Percentiles rank a stretch among this genome's conserved stretches.
Evolutionary conservation across 1,284 basidiomycete species (phyloP).

Genomic region (Amylostereum chailletii): DNA sequence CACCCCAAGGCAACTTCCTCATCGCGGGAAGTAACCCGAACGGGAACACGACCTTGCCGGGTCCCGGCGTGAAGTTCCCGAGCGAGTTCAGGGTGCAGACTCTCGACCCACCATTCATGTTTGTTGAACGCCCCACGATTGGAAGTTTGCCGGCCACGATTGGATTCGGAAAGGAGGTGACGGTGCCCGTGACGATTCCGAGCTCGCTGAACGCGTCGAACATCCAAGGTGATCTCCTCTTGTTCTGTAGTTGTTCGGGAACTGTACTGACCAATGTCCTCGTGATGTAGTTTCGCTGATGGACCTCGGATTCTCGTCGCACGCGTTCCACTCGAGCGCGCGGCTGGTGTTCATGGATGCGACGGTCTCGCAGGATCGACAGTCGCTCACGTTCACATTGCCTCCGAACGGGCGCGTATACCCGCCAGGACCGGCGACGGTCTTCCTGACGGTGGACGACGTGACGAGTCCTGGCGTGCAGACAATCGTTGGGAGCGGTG

Average conservation of each 20-base stretch:
- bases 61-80: slow-evolving; percentile 15
- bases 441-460: slow-evolving; percentile 39
- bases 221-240: slow-evolving; percentile 17
- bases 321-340: slow-evolving; percentile 35
- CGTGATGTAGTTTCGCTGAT: slow-evolving; percentile 28
- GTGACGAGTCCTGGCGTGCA: slow-evolving; percentile 35
- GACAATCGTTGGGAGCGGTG: slow-evolving; percentile 37
- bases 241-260: background rate
- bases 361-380: slow-evolving; percentile 23
- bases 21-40: slow-evolving; percentile 46
- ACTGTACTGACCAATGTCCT: background rate
- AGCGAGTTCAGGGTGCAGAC: slow-evolving; percentile 43
- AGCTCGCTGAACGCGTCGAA: slow-evolving; percentile 12
- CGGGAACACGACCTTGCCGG: slow-evolving; percentile 20
- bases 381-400: slow-evolving; percentile 29
- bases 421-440: slow-evolving; percentile 41
- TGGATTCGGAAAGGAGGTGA: slow-evolving; percentile 29
- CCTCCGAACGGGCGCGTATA: slow-evolving; percentile 38
- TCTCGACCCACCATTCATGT: slow-evolving; percentile 37
- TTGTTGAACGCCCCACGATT: slow-evolving; percentile 26
- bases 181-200: slow-evolving; percentile 26
- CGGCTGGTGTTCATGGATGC: slow-evolving; percentile 39
- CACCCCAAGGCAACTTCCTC: slow-evolving; percentile 34
- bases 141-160: slow-evolving; percentile 28
- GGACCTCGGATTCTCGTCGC: slow-evolving; percentile 39